These are phyloP conservation scores for Aspergillus nanangensis DNA, from an alignment of 495 filamentous ascomycete genomes.

Conservation along the genomic window DNA sequence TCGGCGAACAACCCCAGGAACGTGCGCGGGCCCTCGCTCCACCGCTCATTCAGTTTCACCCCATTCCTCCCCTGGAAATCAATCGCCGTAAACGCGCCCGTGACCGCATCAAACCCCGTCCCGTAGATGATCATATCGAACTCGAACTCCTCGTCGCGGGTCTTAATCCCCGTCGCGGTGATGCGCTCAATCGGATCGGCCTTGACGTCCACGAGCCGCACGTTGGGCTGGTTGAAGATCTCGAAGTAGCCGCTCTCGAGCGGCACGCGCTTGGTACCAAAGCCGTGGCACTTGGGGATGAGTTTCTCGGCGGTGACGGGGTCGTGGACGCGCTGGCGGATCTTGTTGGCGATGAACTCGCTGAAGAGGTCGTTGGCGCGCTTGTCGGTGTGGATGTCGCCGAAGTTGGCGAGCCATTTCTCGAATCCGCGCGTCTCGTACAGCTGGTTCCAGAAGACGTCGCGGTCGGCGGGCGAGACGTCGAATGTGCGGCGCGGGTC, in stretches of 20 bases:
- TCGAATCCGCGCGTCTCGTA: conserved; percentile 33
- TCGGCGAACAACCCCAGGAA: conserved; percentile 14
- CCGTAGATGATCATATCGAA: conserved; percentile 38
- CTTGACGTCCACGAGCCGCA: conserved; percentile 44
- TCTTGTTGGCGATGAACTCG: conserved; percentile 30
- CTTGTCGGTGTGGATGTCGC: conserved; percentile 19
- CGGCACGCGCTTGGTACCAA: conserved; percentile 44
- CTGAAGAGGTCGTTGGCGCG: conserved; percentile 22
- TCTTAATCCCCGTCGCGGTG: conserved; percentile 27
- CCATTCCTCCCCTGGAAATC: conserved; percentile 21
- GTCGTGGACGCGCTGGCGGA: conserved; percentile 42
- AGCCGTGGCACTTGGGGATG: conserved; percentile 46
- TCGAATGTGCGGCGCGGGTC: conserved; percentile 37
- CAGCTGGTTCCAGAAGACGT: conserved; percentile 25
- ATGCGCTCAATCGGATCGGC: conserved; percentile 29
- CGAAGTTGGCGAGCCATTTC: conserved; percentile 26
- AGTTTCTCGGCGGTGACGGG: conserved; percentile 42
- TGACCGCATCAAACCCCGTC: conserved; percentile 33
- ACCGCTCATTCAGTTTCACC: conserved; percentile 13
- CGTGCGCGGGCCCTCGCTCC: conserved; percentile 21
- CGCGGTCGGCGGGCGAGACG: conserved; percentile 37
- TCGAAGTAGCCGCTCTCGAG: conserved; percentile 53
- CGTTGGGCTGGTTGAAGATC: conserved; percentile 42
- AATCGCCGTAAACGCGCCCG: conserved; percentile 23
- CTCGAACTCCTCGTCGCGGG: conserved; percentile 22